These are phyloP conservation scores for Tetrapisispora phaffii DNA, from an alignment of 805 yeast species.

Conservation along the genomic window DNA sequence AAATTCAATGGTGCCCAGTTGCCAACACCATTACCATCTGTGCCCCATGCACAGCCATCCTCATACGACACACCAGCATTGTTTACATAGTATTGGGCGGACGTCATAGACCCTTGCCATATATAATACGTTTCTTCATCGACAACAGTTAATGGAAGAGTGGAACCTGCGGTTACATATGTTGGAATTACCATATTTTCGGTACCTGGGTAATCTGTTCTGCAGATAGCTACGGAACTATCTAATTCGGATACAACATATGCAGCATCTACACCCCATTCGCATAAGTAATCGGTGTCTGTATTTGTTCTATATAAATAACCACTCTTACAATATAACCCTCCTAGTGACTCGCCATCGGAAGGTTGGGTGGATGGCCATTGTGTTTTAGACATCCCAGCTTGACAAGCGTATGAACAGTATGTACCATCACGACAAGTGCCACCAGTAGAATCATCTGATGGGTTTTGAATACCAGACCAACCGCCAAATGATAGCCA, in stretches of 20 bases:
- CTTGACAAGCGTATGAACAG: conserved; percentile 97
- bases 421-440: conserved; percentile 80
- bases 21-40: conserved; percentile 70
- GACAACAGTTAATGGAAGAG: conserved; percentile 68
- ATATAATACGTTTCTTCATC: conserved; percentile 66
- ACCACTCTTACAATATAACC: conserved; percentile 78
- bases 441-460: conserved; percentile 49
- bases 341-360: conserved; percentile 91
- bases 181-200: conserved; percentile 98
- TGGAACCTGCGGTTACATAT: conserved; percentile 57
- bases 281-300: conserved; percentile 64
- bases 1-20: conserved; percentile 97
- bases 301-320: conserved; percentile 76
- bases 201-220: conserved; percentile 99
- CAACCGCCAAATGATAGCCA: conserved; percentile 47
- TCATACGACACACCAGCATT: conserved; percentile 85
- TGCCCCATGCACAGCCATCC: conserved; percentile 95
- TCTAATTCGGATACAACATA: conserved; percentile 55
- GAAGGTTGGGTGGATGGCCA: conserved; percentile 89
- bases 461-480: conserved; percentile 30
- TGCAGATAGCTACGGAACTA: conserved; percentile 78
- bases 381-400: conserved; percentile 98
- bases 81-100: conserved; percentile 96
- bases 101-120: conserved; percentile 76
- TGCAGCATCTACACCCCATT: conserved; percentile 75